These are phyloP conservation scores for Plantago elongata DNA, from an alignment of 257 asterid species.

Conservation along the genomic window DNA sequence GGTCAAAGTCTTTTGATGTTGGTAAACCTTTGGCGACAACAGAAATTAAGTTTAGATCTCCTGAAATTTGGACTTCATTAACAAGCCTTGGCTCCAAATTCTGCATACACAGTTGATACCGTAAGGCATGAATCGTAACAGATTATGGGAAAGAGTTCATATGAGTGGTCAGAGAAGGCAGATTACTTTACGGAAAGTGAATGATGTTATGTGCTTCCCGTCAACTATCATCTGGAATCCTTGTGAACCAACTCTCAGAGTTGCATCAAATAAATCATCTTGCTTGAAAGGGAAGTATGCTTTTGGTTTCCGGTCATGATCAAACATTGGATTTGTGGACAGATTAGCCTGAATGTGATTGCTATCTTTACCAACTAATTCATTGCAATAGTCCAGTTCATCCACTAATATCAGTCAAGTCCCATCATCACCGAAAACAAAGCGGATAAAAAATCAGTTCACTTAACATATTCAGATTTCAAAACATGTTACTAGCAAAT, in stretches of 20 bases:
- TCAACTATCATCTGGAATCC: conserved; percentile 97
- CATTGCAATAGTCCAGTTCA: conserved; percentile 84
- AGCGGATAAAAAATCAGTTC: too few relatives aligned
- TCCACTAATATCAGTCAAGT: conserved; percentile 77
- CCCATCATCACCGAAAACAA: too few relatives aligned
- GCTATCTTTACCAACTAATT: conserved; percentile 64
- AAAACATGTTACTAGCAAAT: neutral
- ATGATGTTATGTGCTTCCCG: conserved; percentile 90
- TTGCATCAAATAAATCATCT: conserved; percentile 77
- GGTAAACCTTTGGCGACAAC: conserved; percentile 93
- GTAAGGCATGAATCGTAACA: neutral
- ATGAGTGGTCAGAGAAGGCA: conserved; percentile 13
- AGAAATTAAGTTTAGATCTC: conserved; percentile 72
- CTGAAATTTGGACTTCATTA: conserved; percentile 76
- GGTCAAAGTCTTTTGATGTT: conserved; percentile 86
- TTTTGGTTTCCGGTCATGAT: conserved; percentile 55
- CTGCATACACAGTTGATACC: conserved; percentile 35
- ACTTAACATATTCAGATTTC: neutral
- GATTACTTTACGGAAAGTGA: conserved; percentile 83
- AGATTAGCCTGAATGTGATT: conserved; percentile 44
- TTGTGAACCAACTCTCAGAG: conserved; percentile 86
- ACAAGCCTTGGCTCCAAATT: conserved; percentile 97
- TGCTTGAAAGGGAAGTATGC: conserved; percentile 85
- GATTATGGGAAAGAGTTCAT: neutral
- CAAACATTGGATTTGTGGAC: conserved; percentile 42